Conservation (phyloP, 2,329 filamentous ascomycete species). For the Helotiales sp. region DNA sequence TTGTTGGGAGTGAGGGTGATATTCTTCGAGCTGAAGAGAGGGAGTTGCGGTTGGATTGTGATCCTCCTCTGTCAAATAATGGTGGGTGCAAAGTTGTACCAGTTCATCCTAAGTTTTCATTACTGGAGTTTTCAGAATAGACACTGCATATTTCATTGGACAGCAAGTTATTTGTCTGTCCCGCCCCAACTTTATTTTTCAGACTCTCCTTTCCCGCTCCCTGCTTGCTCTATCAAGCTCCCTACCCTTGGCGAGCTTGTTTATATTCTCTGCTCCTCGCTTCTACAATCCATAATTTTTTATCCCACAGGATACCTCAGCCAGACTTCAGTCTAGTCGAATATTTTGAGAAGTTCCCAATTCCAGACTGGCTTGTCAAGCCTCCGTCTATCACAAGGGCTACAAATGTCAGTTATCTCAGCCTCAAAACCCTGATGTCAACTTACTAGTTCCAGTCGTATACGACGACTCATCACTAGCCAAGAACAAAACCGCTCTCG, state of each 20-base stretch:
- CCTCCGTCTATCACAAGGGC: neutral
- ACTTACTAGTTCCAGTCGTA: neutral
- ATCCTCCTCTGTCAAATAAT: neutral
- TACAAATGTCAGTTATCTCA: neutral
- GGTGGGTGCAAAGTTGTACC: neutral
- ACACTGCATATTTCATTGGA: no score
- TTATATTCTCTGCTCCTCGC: neutral
- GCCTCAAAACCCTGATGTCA: neutral
- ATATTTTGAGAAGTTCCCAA: neutral
- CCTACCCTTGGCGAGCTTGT: neutral
- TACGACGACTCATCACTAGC: neutral
- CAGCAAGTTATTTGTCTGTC: no score
- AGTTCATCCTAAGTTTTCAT: neutral
- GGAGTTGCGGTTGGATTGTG: conserved; percentile 6
- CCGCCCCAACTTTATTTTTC: no score
- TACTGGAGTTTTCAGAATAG: neutral
- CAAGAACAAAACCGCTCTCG: neutral
- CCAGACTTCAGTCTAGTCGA: neutral
- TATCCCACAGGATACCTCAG: no score
- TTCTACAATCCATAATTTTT: neutral
- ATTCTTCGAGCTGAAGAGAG: neutral
- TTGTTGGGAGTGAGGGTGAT: neutral
- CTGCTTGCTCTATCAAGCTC: neutral
- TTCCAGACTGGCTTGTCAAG: neutral
- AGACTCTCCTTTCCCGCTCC: no score